Conservation (phyloP, 1,284 basidiomycete species). For the Microbotryomycetes sp. region DNA sequence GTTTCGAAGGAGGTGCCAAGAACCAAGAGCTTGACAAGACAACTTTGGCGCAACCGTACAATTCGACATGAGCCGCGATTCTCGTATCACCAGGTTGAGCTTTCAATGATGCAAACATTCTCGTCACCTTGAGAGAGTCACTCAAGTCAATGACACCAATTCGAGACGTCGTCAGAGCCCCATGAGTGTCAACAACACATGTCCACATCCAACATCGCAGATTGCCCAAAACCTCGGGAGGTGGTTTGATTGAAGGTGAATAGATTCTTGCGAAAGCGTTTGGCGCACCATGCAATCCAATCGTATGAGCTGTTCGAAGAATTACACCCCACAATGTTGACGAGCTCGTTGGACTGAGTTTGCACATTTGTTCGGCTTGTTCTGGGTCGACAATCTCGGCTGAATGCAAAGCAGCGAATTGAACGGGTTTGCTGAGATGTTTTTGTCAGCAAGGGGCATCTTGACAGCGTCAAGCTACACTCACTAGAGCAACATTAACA, state of each 20-base stretch:
- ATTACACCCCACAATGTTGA: background rate
- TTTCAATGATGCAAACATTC: slow-evolving; percentile 23
- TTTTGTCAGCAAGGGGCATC: background rate
- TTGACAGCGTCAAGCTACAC: background rate
- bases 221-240: background rate
- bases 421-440: slow-evolving; percentile 15
- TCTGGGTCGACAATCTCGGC: background rate
- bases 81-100: slow-evolving; percentile 17
- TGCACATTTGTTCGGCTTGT: slow-evolving; percentile 2
- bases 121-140: slow-evolving; percentile 11
- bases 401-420: slow-evolving; percentile 3
- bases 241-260: background rate
- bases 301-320: background rate
- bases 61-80: slow-evolving; percentile 24
- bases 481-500: slow-evolving; percentile 7
- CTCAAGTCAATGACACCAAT: slow-evolving; percentile 13
- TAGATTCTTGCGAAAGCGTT: slow-evolving; percentile 4
- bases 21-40: background rate
- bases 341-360: slow-evolving; percentile 4
- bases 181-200: slow-evolving; percentile 24
- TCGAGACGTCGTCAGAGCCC: slow-evolving; percentile 25
- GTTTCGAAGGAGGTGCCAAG: slow-evolving; percentile 5
- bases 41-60: slow-evolving; percentile 14
- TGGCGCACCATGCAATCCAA: background rate
- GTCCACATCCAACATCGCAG: slow-evolving; percentile 22